Conservation (phyloP, 805 yeast genomes). For the Metschnikowia peoriensis region DNA sequence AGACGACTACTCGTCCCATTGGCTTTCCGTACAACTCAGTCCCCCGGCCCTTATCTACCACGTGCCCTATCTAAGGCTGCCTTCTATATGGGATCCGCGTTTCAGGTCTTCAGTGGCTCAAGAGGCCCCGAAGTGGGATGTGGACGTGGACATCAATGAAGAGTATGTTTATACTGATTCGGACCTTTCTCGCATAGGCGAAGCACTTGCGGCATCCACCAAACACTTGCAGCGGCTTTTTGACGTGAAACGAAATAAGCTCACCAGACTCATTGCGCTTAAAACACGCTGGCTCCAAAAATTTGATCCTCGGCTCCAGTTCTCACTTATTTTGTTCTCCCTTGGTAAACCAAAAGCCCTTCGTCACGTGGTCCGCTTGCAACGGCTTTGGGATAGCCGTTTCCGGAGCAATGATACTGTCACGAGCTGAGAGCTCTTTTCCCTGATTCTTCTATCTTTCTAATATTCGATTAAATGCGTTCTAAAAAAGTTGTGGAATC, state of each 20-base stretch:
- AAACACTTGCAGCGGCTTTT: slow-evolving; percentile 5
- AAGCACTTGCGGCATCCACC: slow-evolving; percentile 6
- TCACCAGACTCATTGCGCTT: slow-evolving; percentile 4
- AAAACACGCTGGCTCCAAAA: slow-evolving; percentile 7
- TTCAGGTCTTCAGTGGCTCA: slow-evolving; percentile 34
- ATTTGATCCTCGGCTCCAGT: slow-evolving; percentile 7
- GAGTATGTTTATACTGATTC: slow-evolving; percentile 38
- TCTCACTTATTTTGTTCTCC: slow-evolving; percentile 9
- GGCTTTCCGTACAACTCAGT: slow-evolving; percentile 35
- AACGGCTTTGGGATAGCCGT: slow-evolving; percentile 10
- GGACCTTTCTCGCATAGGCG: slow-evolving; percentile 29
- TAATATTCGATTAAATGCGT: background rate
- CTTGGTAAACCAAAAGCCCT: slow-evolving; percentile 4
- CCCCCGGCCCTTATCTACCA: slow-evolving; percentile 36
- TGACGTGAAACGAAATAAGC: background rate
- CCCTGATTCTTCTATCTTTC: background rate
- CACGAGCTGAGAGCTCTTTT: background rate
- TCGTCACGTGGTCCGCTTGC: slow-evolving; percentile 8
- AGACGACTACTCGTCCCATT: slow-evolving; percentile 48
- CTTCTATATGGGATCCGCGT: slow-evolving; percentile 38
- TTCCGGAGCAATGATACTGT: background rate
- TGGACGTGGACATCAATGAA: slow-evolving; percentile 49
- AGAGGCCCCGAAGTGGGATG: slow-evolving; percentile 42
- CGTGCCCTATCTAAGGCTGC: slow-evolving; percentile 59
- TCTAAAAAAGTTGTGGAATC: background rate